Evolutionary conservation across 169 alveolate genomes (phyloP), one percentile per base, ranked within the genome.

Genomic region (Plasmodium gonderi): DNA sequence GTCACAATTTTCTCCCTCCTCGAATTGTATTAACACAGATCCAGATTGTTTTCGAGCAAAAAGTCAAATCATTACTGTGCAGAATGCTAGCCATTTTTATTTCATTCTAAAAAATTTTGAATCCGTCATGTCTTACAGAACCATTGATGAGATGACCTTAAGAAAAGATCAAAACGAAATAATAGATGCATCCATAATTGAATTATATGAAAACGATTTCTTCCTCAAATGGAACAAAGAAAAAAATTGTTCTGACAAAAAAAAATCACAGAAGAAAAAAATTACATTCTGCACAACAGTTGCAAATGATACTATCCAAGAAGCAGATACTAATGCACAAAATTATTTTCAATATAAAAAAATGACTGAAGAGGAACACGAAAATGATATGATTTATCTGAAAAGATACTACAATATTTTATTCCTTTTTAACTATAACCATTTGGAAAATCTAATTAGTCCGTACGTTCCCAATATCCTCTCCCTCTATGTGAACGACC

Each of bases 11-110:
- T 6, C 72, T 60, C 31, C 75, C 44, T 51, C 45, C 33, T 1
- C 33, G 20, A 11, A 23, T n/a, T n/a, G n/a, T n/a, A n/a, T n/a
- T n/a, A n/a, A n/a, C n/a, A n/a, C n/a, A n/a, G n/a, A n/a, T n/a
- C n/a, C n/a, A n/a, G n/a, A n/a, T n/a, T n/a, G n/a, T n/a, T n/a
- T n/a, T n/a, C n/a, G n/a, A n/a, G n/a, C 14, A 74, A 67, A 60
- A 33, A 38, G 64, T 26, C 75, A 90, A 68, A 77, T 78, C 11
- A 90, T 90, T 3, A 78, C 76, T 54, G 80, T 90, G 1, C 82
- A 90, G 7, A 90, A 44, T 67, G 94, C 94, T 31, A 90, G 83
- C 69, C 79, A 65, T 26, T 90, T 90, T 47, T 90, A 65, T 44
- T 90, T 11, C 74, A 38, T 77, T 29, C 17, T 78, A 42, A 90